Conservation (phyloP, 768 basidiomycete genomes). For the Leccinum olivaceopallidum region DNA sequence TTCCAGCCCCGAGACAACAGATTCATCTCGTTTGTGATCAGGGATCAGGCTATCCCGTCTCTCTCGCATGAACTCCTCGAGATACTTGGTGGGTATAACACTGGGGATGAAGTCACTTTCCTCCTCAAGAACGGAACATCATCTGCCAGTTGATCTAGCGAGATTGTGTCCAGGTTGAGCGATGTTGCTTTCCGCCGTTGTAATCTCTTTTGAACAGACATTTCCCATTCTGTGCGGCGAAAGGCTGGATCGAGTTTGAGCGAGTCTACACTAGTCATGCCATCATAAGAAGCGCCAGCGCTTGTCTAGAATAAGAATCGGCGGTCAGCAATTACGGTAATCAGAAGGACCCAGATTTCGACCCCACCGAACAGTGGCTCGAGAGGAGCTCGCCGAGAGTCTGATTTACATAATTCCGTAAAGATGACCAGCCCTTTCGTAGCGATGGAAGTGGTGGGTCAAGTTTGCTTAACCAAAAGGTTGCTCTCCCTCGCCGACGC, state of each 20-base stretch:
- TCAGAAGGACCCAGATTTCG: no score
- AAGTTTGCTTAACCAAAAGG: no score
- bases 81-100: constrained; percentile 59
- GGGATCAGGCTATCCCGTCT: constrained; percentile 56
- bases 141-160: constrained; percentile 27
- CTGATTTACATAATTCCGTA: no score
- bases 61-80: constrained; percentile 65
- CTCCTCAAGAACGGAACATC: constrained; percentile 30
- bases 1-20: constrained; percentile 62
- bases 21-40: constrained; percentile 55
- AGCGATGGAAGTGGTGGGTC: no score
- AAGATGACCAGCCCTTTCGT: no score
- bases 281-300: no score
- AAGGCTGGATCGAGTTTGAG: constrained; percentile 63
- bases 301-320: no score
- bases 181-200: constrained; percentile 52
- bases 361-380: no score
- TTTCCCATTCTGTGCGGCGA: constrained; percentile 60
- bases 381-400: no score
- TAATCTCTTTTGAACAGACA: constrained; percentile 49
- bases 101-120: constrained; percentile 68
- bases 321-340: no score
- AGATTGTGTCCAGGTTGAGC: constrained; percentile 33
- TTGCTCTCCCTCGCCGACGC: no score
- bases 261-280: constrained; percentile 45